Base-by-base conservation (phyloP, 805 yeast species). In the Yueomyces sinensis region DNA sequence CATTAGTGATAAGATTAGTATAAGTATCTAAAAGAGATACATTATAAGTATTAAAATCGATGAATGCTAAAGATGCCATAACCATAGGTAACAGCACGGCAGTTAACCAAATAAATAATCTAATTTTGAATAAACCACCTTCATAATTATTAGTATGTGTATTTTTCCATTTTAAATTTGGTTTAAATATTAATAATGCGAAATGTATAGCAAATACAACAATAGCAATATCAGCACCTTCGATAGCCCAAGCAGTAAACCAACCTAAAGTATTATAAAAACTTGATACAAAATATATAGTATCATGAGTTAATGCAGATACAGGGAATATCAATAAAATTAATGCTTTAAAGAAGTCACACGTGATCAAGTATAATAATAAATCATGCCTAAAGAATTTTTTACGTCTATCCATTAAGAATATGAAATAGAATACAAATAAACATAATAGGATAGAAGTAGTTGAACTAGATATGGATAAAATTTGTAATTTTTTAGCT, bases 181-280 rank as follows among this genome's bases (percentile, higher is more conserved):
- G 83, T 39, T 63, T 61, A 54, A 82, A 81, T 4, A 86, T 78
- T 22, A 83, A 59, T 30, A 84, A 50, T 19, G 74, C 82, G 9
- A 89, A 79, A 56, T 86, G 95, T 13, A 84, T 57, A 2, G 95
- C 94, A 58, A 86, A 80, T 25, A 78, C 68, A 23, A 83, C 60
- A 34, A 84, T 86, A 14, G 91, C 86, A 25, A 83, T 50, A 56
- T 86, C 96, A 2, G 87, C 84, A 16, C 94, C 94, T 55, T 82
- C 93, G 13, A 81, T 78, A 17, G 83, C 68, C 28, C 76, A 65
- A 3, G 87, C 82, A 1, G 94, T 80, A 55, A 82, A 75, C 63
- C 81, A 84, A 2, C 94, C 95, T 25, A 79, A 67, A 4, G 74
- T 70, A 47, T 76, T 72, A 45, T 77, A 72, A 49, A 79, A 72